Evolutionary conservation across 139 green algal species (phyloP).

Genomic region (Chlorella sp.): DNA sequence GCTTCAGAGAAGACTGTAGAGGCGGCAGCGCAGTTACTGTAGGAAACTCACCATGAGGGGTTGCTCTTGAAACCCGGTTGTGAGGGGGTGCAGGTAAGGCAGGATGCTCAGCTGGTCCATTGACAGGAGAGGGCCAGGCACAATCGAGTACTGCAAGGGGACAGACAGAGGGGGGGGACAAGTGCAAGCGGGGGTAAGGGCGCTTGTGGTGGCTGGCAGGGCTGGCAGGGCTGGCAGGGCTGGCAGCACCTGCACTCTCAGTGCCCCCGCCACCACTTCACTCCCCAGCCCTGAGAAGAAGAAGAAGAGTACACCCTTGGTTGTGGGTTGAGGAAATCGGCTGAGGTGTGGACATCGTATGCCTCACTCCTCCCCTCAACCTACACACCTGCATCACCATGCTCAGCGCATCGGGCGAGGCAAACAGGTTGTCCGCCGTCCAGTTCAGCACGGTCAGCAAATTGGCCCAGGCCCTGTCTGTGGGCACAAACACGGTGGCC

Average conservation of each 20-base stretch:
- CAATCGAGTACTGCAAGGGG: neutral
- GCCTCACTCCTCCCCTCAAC: no score
- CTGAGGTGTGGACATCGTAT: no score
- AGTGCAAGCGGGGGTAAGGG: neutral
- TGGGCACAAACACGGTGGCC: neutral
- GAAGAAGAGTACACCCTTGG: no score
- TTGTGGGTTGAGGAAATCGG: no score
- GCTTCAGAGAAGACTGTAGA: neutral
- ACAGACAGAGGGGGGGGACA: neutral
- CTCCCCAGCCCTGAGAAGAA: no score
- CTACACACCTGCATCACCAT: neutral
- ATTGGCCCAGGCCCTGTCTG: neutral
- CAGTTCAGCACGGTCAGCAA: neutral
- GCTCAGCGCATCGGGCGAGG: neutral
- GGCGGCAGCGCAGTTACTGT: neutral
- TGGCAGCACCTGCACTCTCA: neutral
- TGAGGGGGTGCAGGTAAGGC: conserved; percentile 8
- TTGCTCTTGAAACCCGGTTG: neutral
- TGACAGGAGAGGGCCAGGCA: neutral
- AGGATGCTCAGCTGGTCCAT: neutral
- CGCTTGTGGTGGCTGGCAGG: no score
- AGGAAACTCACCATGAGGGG: neutral
- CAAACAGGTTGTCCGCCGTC: neutral
- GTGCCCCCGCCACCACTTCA: no score
- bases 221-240: no score